Percentiles rank a stretch among this genome's conserved stretches.
Evolutionary conservation across 257 asterid genomes (phyloP).

Genomic region (Fraxinus cuspidata): DNA sequence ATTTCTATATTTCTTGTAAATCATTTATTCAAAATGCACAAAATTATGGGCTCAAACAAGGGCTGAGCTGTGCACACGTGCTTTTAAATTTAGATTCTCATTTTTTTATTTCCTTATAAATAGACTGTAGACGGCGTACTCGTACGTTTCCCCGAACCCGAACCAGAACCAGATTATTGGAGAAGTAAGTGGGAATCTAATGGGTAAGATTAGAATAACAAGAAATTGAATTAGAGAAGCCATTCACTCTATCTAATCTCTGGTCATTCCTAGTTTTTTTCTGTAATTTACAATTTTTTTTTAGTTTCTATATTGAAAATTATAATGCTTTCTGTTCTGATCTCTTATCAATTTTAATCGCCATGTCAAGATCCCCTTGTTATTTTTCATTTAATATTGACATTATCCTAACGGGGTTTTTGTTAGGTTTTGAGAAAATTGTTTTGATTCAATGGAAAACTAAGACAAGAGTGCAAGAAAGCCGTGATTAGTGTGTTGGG

Average conservation of each 20-base stretch:
- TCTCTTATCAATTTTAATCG: not conserved
- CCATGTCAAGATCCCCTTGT: slow-evolving; percentile 17
- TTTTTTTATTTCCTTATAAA: no score
- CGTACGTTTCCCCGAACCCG: not conserved
- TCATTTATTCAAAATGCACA: no score
- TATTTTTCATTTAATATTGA: not conserved
- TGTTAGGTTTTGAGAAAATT: not conserved
- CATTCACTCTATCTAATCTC: slow-evolving; percentile 13
- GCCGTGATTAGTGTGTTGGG: slow-evolving; percentile 4
- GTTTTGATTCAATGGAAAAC: not conserved
- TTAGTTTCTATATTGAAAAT: slow-evolving; percentile 27
- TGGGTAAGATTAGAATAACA: not conserved
- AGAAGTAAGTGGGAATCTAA: slow-evolving; percentile 8
- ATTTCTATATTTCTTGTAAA: no score
- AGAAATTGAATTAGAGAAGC: slow-evolving; percentile 1
- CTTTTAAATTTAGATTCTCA: no score
- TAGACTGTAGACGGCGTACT: no score
- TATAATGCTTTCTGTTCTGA: slow-evolving; percentile 7
- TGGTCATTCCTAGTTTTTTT: slow-evolving; percentile 10
- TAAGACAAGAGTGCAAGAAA: slow-evolving; percentile 5
- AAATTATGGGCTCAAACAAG: no score
- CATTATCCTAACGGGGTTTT: slow-evolving; percentile 8
- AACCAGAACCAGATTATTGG: slow-evolving; percentile 2
- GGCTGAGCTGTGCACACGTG: no score
- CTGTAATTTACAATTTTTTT: not conserved